Evolutionary conservation across 2,329 filamentous ascomycete species (phyloP), one percentile per base, ranked within the genome.

Genomic region (Onygenales sp.): DNA sequence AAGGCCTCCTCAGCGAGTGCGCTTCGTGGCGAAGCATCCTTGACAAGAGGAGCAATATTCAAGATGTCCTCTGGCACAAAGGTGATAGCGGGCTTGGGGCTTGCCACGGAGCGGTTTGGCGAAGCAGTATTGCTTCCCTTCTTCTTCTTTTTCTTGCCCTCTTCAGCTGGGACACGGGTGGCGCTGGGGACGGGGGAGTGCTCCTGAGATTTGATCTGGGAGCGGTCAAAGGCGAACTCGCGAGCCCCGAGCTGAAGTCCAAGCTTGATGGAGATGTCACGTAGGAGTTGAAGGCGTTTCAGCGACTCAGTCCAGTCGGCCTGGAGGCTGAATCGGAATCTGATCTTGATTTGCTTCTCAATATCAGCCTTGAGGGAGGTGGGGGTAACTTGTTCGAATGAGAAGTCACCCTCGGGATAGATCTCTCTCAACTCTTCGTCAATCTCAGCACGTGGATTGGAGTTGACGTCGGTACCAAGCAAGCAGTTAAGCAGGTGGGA

Each of bases 401-500:
- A 80, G 63, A 93, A 83, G 66, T 95, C 88, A 10, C 82, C 84
- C 60, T 95, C 89, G 13, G 84, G 78, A 69, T 95, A 98, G 51
- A 97, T 75, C 11, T 78, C 71, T 69, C 84, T 85, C 58, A 97
- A 72, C 7, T 81, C 78, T 56, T 84, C 75, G 61, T 97, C 90
- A 55, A 90, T 77, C 57, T 94, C 87, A 41, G 89, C 82, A 50
- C 79, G 77, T 31, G 93, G 93, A 61, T 85, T 83, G n/a, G 81
- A 64, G 69, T 95, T 95, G 53, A 92, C 72, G 43, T 80, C 81
- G 47, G 78, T 77, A 11, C 93, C 93, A 38, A 98, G 77, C 42
- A 98, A 77, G 71, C 93, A 98, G 77, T 98, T 98, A 60, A 98
- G 79, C 50, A 98, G 77, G 67, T 98, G 93, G 6, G 91, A 78